A percentile compares a stretch with the other conserved stretches of the same genome.
Evolutionary conservation across 306 rosid species (phyloP).

Genomic region (Begonia peltatifolia): DNA sequence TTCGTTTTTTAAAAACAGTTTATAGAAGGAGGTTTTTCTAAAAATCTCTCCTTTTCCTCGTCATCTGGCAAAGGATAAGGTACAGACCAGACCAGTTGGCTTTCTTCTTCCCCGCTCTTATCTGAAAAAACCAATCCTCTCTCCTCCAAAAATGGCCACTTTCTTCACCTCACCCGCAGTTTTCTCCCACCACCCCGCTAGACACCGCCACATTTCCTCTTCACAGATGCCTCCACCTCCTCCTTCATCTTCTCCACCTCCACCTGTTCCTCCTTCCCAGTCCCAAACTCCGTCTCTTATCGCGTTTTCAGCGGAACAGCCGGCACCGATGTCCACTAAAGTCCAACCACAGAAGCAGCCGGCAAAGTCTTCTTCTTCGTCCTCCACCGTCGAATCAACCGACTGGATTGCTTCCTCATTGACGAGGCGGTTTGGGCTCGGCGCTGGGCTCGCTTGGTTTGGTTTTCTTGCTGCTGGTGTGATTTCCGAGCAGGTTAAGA

Average conservation of each 20-base stretch:
- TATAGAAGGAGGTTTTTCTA: slow-evolving; percentile 4
- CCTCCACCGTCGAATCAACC: slow-evolving; percentile 48
- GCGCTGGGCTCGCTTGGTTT: slow-evolving; percentile 97
- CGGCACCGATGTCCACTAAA: slow-evolving; percentile 18
- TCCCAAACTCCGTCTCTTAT: slow-evolving; percentile 24
- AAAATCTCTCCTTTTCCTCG: slow-evolving; percentile 5
- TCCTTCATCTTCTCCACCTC: slow-evolving; percentile 25
- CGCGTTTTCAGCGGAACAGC: slow-evolving; percentile 29
- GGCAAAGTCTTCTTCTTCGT: slow-evolving; percentile 10
- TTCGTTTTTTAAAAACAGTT: too few relatives aligned
- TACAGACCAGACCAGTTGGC: too few relatives aligned
- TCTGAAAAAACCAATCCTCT: neutral
- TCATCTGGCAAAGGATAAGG: slow-evolving; percentile 18
- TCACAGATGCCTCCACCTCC: slow-evolving; percentile 48
- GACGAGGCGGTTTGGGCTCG: slow-evolving; percentile 80
- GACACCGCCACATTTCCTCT: slow-evolving; percentile 43
- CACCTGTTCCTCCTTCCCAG: slow-evolving; percentile 36
- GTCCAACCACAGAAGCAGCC: slow-evolving; percentile 28
- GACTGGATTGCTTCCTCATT: slow-evolving; percentile 81
- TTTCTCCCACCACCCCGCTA: slow-evolving; percentile 48
- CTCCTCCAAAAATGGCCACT: slow-evolving; percentile 46
- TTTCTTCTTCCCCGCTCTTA: slow-evolving; percentile 5
- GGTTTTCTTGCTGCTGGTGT: slow-evolving; percentile 74
- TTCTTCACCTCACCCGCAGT: slow-evolving; percentile 51
- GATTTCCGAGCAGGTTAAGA: slow-evolving; percentile 85